Conservation (phyloP, 2,329 filamentous ascomycete genomes). For the Fusarium compactum region DNA sequence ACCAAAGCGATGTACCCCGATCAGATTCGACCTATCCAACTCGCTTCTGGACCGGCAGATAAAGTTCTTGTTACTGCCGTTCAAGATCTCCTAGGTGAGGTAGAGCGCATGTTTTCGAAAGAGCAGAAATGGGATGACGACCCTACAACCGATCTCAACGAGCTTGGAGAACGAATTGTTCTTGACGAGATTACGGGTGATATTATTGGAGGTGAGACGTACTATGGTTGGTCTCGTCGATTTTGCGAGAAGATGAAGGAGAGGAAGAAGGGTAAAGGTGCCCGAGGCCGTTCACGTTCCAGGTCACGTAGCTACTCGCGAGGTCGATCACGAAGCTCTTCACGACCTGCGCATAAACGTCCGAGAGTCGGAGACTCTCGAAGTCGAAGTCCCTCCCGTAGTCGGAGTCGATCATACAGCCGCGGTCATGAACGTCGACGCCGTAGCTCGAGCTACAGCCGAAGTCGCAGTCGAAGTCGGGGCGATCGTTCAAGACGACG, state of each 20-base stretch:
- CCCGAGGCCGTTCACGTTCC: constrained; percentile 53
- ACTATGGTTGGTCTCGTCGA: constrained; percentile 86
- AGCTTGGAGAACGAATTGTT: constrained; percentile 77
- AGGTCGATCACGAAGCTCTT: constrained; percentile 49
- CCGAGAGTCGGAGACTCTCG: constrained; percentile 43
- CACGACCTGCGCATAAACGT: constrained; percentile 50
- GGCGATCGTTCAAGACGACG: constrained; percentile 38
- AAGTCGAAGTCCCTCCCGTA: constrained; percentile 42
- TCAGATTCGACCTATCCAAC: constrained; percentile 77
- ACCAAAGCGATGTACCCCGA: constrained; percentile 78
- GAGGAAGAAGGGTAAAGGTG: constrained; percentile 50
- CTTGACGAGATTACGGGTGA: constrained; percentile 76
- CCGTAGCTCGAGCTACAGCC: constrained; percentile 48
- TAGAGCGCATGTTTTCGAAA: constrained; percentile 74
- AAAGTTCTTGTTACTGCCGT: constrained; percentile 74
- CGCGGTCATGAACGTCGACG: constrained; percentile 30
- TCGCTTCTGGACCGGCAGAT: constrained; percentile 76
- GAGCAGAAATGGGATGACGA: constrained; percentile 62
- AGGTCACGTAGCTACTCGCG: constrained; percentile 48
- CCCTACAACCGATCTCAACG: constrained; percentile 73
- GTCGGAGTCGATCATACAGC: constrained; percentile 49
- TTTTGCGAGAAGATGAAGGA: constrained; percentile 87
- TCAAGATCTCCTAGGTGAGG: constrained; percentile 76
- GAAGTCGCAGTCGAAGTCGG: constrained; percentile 49
- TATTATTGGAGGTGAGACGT: constrained; percentile 75